A percentile compares a stretch with the other conserved stretches of the same genome.
Conservation (phyloP, 495 filamentous ascomycete genomes). For the Viridothelium virens region DNA sequence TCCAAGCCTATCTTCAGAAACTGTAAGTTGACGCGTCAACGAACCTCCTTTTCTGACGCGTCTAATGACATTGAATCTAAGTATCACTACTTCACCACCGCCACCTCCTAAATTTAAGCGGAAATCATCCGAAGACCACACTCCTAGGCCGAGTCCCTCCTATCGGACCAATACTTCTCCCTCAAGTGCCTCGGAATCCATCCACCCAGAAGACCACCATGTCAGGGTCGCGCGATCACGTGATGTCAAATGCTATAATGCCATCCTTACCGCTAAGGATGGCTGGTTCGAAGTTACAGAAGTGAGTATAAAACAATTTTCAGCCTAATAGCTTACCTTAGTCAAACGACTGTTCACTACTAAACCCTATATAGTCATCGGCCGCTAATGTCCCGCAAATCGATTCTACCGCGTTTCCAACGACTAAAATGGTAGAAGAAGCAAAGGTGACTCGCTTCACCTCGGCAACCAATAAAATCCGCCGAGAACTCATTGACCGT, state of each 20-base stretch:
- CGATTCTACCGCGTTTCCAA: conserved; percentile 27
- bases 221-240: not conserved
- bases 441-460: conserved; percentile 19
- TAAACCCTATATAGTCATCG: conserved; percentile 13
- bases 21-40: conserved; percentile 14
- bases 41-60: conserved; percentile 11
- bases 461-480: conserved; percentile 25
- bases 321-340: not conserved
- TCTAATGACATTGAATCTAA: conserved; percentile 2
- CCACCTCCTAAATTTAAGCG: conserved; percentile 21
- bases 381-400: conserved; percentile 12
- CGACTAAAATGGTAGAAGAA: conserved; percentile 25
- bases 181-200: not conserved
- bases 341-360: not conserved
- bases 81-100: not conserved
- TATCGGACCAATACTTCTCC: not conserved
- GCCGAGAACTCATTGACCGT: conserved; percentile 26
- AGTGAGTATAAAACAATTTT: conserved; percentile 17
- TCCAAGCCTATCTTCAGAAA: conserved; percentile 34
- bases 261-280: conserved; percentile 25
- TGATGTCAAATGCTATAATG: conserved; percentile 29
- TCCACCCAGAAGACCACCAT: not conserved
- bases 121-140: conserved; percentile 26
- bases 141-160: not conserved
- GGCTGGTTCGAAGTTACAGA: conserved; percentile 25